phyloP scores from a whole-genome alignment of 345 rosid genomes.

The Eutrema heterophyllum region DNA sequence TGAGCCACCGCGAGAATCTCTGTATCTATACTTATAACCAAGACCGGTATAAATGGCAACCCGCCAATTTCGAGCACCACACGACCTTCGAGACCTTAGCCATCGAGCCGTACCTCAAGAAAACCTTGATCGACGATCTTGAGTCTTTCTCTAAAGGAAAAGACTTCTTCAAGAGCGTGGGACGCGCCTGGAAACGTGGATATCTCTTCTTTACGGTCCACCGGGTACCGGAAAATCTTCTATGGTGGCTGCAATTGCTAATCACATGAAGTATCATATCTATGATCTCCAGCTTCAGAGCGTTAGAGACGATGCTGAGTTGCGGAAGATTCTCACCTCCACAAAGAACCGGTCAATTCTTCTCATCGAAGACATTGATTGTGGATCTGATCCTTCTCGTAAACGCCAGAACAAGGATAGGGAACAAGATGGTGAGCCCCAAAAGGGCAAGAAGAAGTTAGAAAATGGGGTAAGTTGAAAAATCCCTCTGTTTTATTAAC shows the following conservation, averaged over 20 bases:
- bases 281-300: constrained; percentile 31
- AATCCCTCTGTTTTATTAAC: not conserved
- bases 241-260: constrained; percentile 30
- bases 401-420: not conserved
- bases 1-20: constrained; percentile 15
- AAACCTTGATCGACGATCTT: constrained; percentile 16
- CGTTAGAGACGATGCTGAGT: constrained; percentile 19
- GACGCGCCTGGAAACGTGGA: constrained; percentile 25
- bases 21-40: constrained; percentile 14
- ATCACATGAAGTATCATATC: constrained; percentile 27
- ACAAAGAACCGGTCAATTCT: constrained; percentile 26
- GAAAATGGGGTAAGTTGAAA: constrained; percentile 9
- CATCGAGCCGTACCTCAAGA: constrained; percentile 16
- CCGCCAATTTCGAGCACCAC: constrained; percentile 13
- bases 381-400: constrained; percentile 24
- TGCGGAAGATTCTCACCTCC: constrained; percentile 20
- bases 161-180: constrained; percentile 22
- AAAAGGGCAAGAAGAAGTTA: constrained; percentile 16
- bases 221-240: constrained; percentile 26
- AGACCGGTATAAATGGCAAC: constrained; percentile 10
- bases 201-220: constrained; percentile 31
- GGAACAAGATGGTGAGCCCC: not conserved
- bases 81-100: constrained; percentile 25
- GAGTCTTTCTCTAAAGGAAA: constrained; percentile 22
- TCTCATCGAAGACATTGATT: constrained; percentile 33